Evolutionary conservation across 2,329 filamentous ascomycete species (phyloP).

Genomic region (Elsinoe australis): DNA sequence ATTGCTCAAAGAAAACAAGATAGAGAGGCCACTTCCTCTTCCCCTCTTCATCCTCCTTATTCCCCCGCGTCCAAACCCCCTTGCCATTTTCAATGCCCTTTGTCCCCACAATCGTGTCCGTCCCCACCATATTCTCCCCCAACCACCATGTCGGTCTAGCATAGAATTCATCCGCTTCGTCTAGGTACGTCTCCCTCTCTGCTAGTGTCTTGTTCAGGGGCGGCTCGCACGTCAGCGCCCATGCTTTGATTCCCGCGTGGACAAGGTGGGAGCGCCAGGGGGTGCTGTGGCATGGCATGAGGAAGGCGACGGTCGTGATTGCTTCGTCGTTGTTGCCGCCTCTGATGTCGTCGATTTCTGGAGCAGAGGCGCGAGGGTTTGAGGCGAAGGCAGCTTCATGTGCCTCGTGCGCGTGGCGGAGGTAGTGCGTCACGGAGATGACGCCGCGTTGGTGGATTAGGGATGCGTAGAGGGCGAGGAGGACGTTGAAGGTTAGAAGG

Average conservation of each 20-base stretch:
- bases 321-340: conserved; percentile 20
- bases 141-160: conserved; percentile 46
- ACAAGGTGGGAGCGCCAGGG: conserved; percentile 88
- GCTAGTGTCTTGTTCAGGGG: conserved; percentile 60
- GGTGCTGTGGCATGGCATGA: conserved; percentile 93
- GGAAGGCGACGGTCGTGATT: conserved; percentile 59
- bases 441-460: conserved; percentile 74
- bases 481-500: conserved; percentile 58
- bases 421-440: conserved; percentile 62
- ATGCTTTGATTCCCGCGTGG: conserved; percentile 64
- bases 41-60: conserved; percentile 18
- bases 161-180: conserved; percentile 92
- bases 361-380: neutral
- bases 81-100: conserved; percentile 14
- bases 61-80: conserved; percentile 19
- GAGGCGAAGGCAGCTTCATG: conserved; percentile 30
- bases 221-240: conserved; percentile 85
- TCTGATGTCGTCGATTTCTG: neutral
- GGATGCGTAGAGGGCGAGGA: conserved; percentile 66
- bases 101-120: too few species aligned
- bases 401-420: conserved; percentile 67
- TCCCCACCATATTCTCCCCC: conserved; percentile 34
- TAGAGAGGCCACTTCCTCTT: conserved; percentile 38
- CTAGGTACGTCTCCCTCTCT: conserved; percentile 63
- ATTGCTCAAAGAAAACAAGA: conserved; percentile 49